A percentile compares a stretch with the other conserved stretches of the same genome.
phyloP scores from a whole-genome alignment of 2,329 filamentous ascomycete species.

The Chaetothyriales sp. region DNA sequence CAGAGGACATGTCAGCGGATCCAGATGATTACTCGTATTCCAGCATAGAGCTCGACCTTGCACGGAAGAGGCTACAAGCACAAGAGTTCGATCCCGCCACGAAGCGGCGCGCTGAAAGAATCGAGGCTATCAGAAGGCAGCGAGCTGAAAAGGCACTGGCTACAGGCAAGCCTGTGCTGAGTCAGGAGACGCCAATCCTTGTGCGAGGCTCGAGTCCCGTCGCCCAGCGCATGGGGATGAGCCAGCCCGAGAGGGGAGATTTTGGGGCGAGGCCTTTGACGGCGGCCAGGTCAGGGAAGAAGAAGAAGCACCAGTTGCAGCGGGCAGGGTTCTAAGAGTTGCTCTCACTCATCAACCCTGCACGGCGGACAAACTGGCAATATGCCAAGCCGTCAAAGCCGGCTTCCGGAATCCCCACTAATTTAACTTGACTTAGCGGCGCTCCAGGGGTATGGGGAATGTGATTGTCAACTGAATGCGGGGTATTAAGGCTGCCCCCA shows the following conservation, averaged over 20 bases:
- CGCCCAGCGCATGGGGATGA: constrained; percentile 7
- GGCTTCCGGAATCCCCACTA: background rate
- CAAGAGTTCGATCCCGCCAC: constrained; percentile 10
- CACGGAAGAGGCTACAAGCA: constrained; percentile 7
- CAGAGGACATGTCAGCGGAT: constrained; percentile 7
- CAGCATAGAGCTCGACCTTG: constrained; percentile 6
- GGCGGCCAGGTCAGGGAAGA: constrained; percentile 4
- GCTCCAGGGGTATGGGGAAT: background rate
- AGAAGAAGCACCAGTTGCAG: constrained; percentile 6
- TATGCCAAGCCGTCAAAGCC: no score
- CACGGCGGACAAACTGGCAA: no score
- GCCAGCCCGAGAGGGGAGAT: constrained; percentile 14
- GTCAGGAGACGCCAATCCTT: constrained; percentile 5
- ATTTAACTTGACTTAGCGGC: background rate
- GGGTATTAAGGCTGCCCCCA: background rate
- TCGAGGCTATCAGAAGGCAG: constrained; percentile 6
- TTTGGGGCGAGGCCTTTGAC: constrained; percentile 8
- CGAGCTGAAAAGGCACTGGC: constrained; percentile 6
- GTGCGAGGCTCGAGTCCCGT: constrained; percentile 2
- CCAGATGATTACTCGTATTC: constrained; percentile 12
- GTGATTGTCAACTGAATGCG: background rate
- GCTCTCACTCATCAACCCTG: background rate
- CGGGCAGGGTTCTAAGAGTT: constrained; percentile 12
- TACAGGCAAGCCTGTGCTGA: constrained; percentile 6
- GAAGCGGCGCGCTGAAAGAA: constrained; percentile 6